Percentiles rank a stretch among this genome's conserved stretches.
Evolutionary conservation across 495 filamentous ascomycete genomes (phyloP).

Genomic region (Penicillium maclennaniae): DNA sequence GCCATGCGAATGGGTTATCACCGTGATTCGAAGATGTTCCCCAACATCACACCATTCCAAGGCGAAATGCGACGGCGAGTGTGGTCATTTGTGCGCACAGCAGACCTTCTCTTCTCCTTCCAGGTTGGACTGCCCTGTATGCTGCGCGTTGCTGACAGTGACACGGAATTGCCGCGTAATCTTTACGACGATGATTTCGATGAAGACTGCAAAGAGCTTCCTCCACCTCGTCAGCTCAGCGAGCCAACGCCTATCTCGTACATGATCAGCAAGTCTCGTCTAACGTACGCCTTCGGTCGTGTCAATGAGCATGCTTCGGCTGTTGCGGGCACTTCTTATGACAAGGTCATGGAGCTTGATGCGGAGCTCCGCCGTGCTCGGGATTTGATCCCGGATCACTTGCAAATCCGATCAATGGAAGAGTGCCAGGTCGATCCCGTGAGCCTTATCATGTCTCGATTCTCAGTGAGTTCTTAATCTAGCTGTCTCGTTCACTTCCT

Average conservation of each 20-base stretch:
- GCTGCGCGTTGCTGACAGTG: constrained; percentile 76
- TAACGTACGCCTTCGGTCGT: constrained; percentile 59
- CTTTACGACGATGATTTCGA: constrained; percentile 92
- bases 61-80: constrained; percentile 88
- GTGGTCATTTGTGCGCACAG: constrained; percentile 79
- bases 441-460: constrained; percentile 80
- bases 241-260: constrained; percentile 87
- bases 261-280: constrained; percentile 74
- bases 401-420: constrained; percentile 72
- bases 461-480: constrained; percentile 44
- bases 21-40: constrained; percentile 80
- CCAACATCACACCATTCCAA: constrained; percentile 78
- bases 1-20: constrained; percentile 97
- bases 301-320: constrained; percentile 53
- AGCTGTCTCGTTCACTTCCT: not conserved
- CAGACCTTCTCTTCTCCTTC: constrained; percentile 86
- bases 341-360: constrained; percentile 81
- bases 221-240: constrained; percentile 64
- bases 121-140: constrained; percentile 88
- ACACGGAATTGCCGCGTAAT: constrained; percentile 83
- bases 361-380: constrained; percentile 68
- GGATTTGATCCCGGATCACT: constrained; percentile 69
- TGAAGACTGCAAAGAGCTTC: constrained; percentile 70
- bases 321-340: constrained; percentile 58
- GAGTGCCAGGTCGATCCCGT: constrained; percentile 71